Base-by-base conservation (phyloP, 139 green algal genomes). In the Zygnema cylindricum region DNA sequence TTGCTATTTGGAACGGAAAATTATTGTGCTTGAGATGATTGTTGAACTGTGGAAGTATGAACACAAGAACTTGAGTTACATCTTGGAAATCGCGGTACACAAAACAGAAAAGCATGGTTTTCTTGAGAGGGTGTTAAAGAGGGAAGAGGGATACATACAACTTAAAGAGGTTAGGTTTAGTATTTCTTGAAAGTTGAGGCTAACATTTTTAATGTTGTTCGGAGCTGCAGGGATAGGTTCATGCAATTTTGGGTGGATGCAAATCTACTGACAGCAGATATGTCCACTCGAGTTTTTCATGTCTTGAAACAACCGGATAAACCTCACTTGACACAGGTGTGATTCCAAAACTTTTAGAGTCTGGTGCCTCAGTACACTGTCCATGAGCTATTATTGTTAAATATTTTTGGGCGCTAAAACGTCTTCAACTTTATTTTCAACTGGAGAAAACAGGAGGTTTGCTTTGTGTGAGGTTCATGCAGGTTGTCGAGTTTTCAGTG, bases 311-410 rank as follows among this genome's bases (percentile, higher is more conserved):
- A 90, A 81, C 35, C 85, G 32, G 38, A 90, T 33, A 42, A 81
- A 38, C 63, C 88, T 57, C 42, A 89, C 86, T 55, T 90, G n/a
- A 85, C 77, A 33, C 84, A 89, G 84, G 84, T 89, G 38, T 57
- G 73, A 25, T 30, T 57, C 77, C n/a, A 69, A 1, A 32, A 36
- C 1, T 36, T 69, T 25, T 40, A n/a, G 75, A 40, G 49, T 85
- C 23, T 85, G n/a, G 36, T 54, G 49, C 36, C 32, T 79, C 77
- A 30, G n/a, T 79, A 43, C 39, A 1, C 38, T 32, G 30, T 21
- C 38, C 33, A 21, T 82, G 39, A 2, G 25, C 22, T 78, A 30
- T 30, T 82, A 39, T 82, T 40, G 32, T 30, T n/a, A n/a, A n/a
- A n/a, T n/a, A n/a, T n/a, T n/a, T n/a, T n/a, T n/a, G n/a, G n/a